phyloP scores from a whole-genome alignment of 164 flowering plant genomes.

The Umbellularia californica region DNA sequence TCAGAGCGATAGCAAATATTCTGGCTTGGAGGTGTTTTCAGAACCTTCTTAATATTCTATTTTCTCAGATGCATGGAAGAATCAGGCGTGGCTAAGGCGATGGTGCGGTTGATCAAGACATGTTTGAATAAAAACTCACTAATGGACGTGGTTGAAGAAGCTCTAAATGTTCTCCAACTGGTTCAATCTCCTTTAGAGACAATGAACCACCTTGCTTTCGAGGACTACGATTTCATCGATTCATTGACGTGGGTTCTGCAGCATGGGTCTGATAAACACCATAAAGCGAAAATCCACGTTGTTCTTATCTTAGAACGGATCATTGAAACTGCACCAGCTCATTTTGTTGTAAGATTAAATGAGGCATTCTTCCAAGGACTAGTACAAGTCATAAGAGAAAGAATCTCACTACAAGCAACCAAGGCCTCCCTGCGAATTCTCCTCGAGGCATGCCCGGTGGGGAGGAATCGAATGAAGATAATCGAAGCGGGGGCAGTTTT shows the following conservation, averaged over 20 bases:
- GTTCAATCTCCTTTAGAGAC: constrained; percentile 14
- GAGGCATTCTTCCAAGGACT: constrained; percentile 40
- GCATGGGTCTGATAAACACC: neutral
- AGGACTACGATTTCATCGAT: constrained; percentile 24
- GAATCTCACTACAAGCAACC: constrained; percentile 21
- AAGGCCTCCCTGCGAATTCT: constrained; percentile 43
- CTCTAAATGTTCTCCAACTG: constrained; percentile 31
- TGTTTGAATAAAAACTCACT: constrained; percentile 17
- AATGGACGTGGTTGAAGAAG: constrained; percentile 32
- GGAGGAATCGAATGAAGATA: constrained; percentile 40
- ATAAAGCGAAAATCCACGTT: constrained; percentile 25
- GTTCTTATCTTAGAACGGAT: constrained; percentile 29
- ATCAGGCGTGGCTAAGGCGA: constrained; percentile 32
- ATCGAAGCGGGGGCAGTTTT: constrained; percentile 48
- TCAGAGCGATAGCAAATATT: too few species aligned
- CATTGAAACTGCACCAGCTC: constrained; percentile 21
- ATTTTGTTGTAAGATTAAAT: constrained; percentile 27
- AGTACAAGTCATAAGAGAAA: constrained; percentile 19
- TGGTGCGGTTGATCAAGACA: constrained; percentile 17
- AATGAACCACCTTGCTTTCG: neutral
- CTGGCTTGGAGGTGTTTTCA: too few species aligned
- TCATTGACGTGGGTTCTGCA: constrained; percentile 40
- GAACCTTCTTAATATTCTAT: too few species aligned
- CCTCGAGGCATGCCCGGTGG: constrained; percentile 33
- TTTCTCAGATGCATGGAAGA: constrained; percentile 29